Conservation (phyloP, 257 asterid species). For the Scutellaria minor region DNA sequence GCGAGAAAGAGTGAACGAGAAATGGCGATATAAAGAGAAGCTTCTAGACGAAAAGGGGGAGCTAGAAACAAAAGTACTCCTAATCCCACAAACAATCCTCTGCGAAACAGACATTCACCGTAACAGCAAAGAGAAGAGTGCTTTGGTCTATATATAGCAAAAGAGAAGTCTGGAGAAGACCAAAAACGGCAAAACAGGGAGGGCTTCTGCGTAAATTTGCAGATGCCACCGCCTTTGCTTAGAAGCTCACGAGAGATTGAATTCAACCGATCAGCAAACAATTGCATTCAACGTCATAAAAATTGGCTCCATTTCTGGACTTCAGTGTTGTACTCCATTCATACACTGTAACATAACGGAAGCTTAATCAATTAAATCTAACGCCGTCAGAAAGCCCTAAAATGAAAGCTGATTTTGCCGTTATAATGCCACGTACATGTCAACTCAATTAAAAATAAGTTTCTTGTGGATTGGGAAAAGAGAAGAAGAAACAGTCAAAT, state of each 20-base stretch:
- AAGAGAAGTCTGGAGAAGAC: not conserved
- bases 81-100: slow-evolving; percentile 41
- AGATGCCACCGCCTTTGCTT: slow-evolving; percentile 13
- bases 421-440: too few relatives aligned
- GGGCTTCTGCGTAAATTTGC: slow-evolving; percentile 26
- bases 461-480: too few relatives aligned
- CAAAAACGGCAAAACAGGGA: not conserved
- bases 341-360: too few relatives aligned
- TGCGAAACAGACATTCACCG: slow-evolving; percentile 59
- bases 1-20: slow-evolving; percentile 18
- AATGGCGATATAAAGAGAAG: slow-evolving; percentile 31
- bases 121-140: not conserved
- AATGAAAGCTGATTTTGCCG: too few relatives aligned
- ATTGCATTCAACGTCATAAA: not conserved
- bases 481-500: too few relatives aligned
- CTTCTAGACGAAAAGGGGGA: slow-evolving; percentile 35
- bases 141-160: slow-evolving; percentile 26
- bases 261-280: not conserved
- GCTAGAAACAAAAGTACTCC: slow-evolving; percentile 32
- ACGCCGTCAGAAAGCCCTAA: too few relatives aligned
- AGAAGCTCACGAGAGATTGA: not conserved
- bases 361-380: too few relatives aligned
- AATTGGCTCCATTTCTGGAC: too few relatives aligned
- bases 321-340: too few relatives aligned
- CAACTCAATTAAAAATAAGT: too few relatives aligned